Evolutionary conservation across 495 filamentous ascomycete species (phyloP).

Genomic region (Penicillium samsonianum): DNA sequence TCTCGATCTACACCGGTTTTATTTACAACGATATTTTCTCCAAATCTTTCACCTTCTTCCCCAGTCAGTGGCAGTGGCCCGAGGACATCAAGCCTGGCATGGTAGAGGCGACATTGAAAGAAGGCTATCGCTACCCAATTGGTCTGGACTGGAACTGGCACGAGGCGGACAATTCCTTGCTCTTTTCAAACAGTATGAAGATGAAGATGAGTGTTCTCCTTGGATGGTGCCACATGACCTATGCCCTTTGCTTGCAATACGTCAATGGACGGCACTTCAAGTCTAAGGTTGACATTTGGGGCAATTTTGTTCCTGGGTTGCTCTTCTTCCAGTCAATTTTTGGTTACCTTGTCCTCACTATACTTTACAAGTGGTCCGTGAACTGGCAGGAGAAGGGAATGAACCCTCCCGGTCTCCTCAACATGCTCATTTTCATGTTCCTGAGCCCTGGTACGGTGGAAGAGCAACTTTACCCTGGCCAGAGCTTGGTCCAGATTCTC

Average conservation of each 20-base stretch:
- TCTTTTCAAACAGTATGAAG: conserved; percentile 98
- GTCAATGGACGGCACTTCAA: conserved; percentile 95
- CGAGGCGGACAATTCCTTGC: conserved; percentile 85
- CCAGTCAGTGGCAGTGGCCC: conserved; percentile 87
- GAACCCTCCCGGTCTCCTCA: conserved; percentile 81
- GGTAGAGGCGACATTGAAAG: conserved; percentile 64
- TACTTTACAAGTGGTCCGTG: conserved; percentile 95
- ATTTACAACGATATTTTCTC: conserved; percentile 99
- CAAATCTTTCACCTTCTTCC: conserved; percentile 81
- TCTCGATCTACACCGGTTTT: conserved; percentile 94
- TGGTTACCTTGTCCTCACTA: conserved; percentile 89
- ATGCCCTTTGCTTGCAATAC: conserved; percentile 88
- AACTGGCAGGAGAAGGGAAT: conserved; percentile 73
- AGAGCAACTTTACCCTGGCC: conserved; percentile 73
- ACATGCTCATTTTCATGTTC: conserved; percentile 99
- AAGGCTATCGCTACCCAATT: conserved; percentile 85
- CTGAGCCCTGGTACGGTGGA: conserved; percentile 77
- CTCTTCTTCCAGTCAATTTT: conserved; percentile 99
- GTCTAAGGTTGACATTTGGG: conserved; percentile 89
- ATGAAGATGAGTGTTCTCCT: conserved; percentile 99
- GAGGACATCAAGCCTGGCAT: conserved; percentile 60
- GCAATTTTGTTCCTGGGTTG: conserved; percentile 96
- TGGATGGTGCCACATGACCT: conserved; percentile 98
- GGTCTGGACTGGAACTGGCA: conserved; percentile 98
- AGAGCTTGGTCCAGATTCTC: conserved; percentile 70